Percentiles rank a stretch among this genome's conserved stretches.
phyloP scores from a whole-genome alignment of 1,284 basidiomycete genomes.

The Fomitopsis betulina region DNA sequence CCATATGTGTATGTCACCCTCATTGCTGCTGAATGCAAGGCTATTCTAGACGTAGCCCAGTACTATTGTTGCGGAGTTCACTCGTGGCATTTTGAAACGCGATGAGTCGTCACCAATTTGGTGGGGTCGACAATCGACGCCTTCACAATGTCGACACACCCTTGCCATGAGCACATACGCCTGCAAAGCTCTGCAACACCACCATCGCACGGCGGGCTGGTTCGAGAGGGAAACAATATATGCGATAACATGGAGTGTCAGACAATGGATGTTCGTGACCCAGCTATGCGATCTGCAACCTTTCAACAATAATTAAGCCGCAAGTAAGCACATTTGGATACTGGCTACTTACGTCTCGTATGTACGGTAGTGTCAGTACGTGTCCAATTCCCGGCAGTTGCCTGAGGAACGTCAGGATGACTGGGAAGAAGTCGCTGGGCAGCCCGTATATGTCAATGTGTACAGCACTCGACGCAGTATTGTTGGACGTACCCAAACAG shows the following conservation, averaged over 20 bases:
- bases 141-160: no score
- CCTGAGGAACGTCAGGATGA: slow-evolving; percentile 92
- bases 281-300: slow-evolving; percentile 71
- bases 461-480: background rate
- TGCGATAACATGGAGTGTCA: slow-evolving; percentile 19
- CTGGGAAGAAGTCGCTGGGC: slow-evolving; percentile 96
- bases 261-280: slow-evolving; percentile 74
- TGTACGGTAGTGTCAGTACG: slow-evolving; percentile 82
- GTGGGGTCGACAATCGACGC: no score
- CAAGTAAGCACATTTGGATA: background rate
- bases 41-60: no score
- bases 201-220: background rate
- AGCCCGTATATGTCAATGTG: background rate
- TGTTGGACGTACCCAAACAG: slow-evolving; percentile 83
- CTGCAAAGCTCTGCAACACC: no score
- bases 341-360: slow-evolving; percentile 54
- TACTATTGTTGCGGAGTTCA: no score
- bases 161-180: no score
- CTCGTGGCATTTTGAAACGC: no score
- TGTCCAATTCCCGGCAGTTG: slow-evolving; percentile 93
- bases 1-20: no score
- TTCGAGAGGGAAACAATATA: background rate
- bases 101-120: no score
- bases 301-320: slow-evolving; percentile 22
- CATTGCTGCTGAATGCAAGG: no score